Evolutionary conservation across 371 early-diverging fungal genomes (phyloP), one percentile per base, ranked within the genome.

Genomic region (Syncephalastrum racemosum): DNA sequence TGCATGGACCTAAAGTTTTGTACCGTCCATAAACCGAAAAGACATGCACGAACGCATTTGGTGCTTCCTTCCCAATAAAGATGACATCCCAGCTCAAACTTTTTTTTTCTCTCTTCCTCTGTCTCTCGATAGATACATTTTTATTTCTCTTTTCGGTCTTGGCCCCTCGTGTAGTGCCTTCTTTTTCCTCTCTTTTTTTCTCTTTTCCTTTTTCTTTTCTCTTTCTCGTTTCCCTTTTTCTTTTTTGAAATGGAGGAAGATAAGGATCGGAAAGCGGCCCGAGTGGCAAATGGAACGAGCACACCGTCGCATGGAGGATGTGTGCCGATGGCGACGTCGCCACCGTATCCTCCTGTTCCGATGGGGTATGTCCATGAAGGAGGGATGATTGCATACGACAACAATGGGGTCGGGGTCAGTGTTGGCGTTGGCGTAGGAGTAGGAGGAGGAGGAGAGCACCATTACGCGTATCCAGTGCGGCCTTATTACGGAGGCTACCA

Each of bases 401-500:
- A 62, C 62, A 31, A 12, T 31, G 36, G 36, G 10, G 10, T 31
- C 10, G 36, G n/a, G n/a, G n/a, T n/a, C n/a, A n/a, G n/a, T n/a
- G n/a, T n/a, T n/a, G n/a, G n/a, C n/a, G n/a, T n/a, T n/a, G n/a
- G 36, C 27, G 6, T 27, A 4, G 27, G 4, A 7, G 27, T 4
- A 27, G 27, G 6, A 31, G 36, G 6, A 2, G 36, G 36, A 5
- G 36, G 36, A 5, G 36, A 31, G 36, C 36, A 31, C 36, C 36
- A 31, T 23, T 70, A 71, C 53, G 56, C 70, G 42, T 73, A 70
- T 39, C 73, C 70, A 14, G 31, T 73, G 5, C 67, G 70, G 18
- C 76, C 76, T 40, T 71, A 71, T 16, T 72, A 70, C 51, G 49
- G 66, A n/a, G 64, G 56, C 25, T 64, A 66, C 36, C 55, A 60